These are phyloP conservation scores for Hypoxylon subgilvum DNA, from an alignment of 495 filamentous ascomycete species.

Conservation along the genomic window DNA sequence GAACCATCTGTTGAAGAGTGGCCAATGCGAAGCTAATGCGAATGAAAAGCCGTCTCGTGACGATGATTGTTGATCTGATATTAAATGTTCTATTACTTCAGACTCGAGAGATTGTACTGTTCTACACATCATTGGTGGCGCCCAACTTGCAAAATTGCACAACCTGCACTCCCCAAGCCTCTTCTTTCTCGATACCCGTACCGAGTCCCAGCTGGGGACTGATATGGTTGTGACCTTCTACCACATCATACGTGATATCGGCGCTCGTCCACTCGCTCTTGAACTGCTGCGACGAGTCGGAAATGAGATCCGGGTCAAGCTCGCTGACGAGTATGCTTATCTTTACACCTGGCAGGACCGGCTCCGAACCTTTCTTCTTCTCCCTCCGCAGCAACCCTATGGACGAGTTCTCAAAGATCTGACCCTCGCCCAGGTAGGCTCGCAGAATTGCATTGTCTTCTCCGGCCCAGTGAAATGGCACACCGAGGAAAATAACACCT, in stretches of 20 bases:
- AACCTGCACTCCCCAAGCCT: constrained; percentile 49
- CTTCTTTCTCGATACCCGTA: constrained; percentile 48
- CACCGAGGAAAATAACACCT: constrained; percentile 44
- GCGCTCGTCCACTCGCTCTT: constrained; percentile 39
- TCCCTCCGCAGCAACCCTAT: constrained; percentile 41
- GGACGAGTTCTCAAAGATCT: constrained; percentile 36
- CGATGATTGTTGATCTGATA: too few relatives aligned
- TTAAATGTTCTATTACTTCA: neutral
- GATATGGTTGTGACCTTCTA: constrained; percentile 54
- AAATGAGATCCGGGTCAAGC: constrained; percentile 48
- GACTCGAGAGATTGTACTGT: neutral
- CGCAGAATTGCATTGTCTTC: constrained; percentile 31
- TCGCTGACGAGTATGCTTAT: constrained; percentile 45
- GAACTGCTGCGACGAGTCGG: constrained; percentile 40
- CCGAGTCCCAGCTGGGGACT: constrained; percentile 45
- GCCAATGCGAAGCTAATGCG: neutral
- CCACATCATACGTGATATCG: constrained; percentile 38
- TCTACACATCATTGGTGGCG: constrained; percentile 16
- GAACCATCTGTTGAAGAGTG: too few relatives aligned
- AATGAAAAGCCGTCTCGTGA: too few relatives aligned
- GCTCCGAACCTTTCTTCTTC: constrained; percentile 31
- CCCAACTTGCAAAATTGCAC: constrained; percentile 35
- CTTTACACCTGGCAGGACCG: constrained; percentile 35
- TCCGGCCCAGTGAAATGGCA: constrained; percentile 46
- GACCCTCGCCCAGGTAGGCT: constrained; percentile 41